A percentile compares a stretch with the other conserved stretches of the same genome.
phyloP scores from a whole-genome alignment of 2,329 filamentous ascomycete species.

The Colletotrichum cuscutae region DNA sequence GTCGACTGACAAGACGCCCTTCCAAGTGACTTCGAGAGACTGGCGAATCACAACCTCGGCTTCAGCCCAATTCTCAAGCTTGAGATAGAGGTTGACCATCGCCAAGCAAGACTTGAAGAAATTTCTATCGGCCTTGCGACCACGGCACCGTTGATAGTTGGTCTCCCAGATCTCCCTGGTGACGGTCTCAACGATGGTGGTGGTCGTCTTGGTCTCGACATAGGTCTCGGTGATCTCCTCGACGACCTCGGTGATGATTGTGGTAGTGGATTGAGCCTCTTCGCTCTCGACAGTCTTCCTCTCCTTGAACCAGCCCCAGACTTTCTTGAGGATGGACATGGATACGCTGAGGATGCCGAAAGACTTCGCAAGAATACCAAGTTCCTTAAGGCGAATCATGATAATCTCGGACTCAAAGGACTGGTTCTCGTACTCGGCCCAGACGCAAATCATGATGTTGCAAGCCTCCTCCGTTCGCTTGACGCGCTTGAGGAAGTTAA shows the following conservation, averaged over 20 bases:
- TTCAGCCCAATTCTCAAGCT: conserved; percentile 46
- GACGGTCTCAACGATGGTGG: conserved; percentile 46
- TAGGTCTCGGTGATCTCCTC: conserved; percentile 50
- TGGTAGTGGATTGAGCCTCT: conserved; percentile 46
- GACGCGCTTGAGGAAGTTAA: conserved; percentile 44
- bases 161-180: conserved; percentile 49
- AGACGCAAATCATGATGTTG: conserved; percentile 52
- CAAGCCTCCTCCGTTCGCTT: conserved; percentile 48
- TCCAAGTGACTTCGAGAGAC: conserved; percentile 52
- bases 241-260: conserved; percentile 51
- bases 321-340: conserved; percentile 47
- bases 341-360: conserved; percentile 48
- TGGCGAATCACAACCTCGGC: conserved; percentile 47
- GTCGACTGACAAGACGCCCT: conserved; percentile 45
- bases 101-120: conserved; percentile 50
- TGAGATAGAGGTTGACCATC: conserved; percentile 45
- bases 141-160: conserved; percentile 47
- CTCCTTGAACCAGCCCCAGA: conserved; percentile 51
- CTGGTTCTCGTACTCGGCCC: conserved; percentile 52
- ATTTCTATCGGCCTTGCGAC: conserved; percentile 43
- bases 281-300: conserved; percentile 44
- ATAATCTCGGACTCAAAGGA: conserved; percentile 45
- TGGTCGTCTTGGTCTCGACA: conserved; percentile 45
- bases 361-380: conserved; percentile 45
- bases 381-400: conserved; percentile 48